A percentile compares a stretch with the other conserved stretches of the same genome.
phyloP scores from a whole-genome alignment of 345 rosid species.

The Lumnitzera littorea region DNA sequence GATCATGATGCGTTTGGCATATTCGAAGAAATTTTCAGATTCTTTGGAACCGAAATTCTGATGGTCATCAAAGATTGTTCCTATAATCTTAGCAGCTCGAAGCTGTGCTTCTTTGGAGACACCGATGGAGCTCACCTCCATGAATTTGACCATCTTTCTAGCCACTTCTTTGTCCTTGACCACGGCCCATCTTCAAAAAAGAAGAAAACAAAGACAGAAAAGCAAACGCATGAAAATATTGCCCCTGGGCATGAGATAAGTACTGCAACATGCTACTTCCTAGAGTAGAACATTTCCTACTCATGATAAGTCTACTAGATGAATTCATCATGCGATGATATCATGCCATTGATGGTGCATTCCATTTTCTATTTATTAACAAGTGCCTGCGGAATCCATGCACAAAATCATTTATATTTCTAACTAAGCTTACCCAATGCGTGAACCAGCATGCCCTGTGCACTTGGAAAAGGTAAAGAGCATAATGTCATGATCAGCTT shows the following conservation, averaged over 20 bases:
- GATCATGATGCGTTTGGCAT: constrained; percentile 38
- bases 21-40: constrained; percentile 48
- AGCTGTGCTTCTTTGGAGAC: constrained; percentile 84
- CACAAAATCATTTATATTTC: not conserved
- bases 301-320: too few species aligned
- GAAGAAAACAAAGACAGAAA: not conserved
- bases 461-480: constrained; percentile 84
- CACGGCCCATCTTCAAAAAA: constrained; percentile 59
- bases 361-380: too few species aligned
- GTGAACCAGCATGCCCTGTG: constrained; percentile 93
- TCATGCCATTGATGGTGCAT: too few species aligned
- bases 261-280: too few species aligned
- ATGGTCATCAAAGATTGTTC: constrained; percentile 33
- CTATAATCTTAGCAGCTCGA: constrained; percentile 68
- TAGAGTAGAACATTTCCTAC: too few species aligned
- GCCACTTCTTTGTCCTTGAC: constrained; percentile 68
- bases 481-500: constrained; percentile 68
- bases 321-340: too few species aligned
- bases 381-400: too few species aligned
- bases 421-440: constrained; percentile 61
- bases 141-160: constrained; percentile 51
- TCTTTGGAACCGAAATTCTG: constrained; percentile 4
- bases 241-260: not conserved
- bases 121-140: constrained; percentile 55
- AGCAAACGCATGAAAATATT: not conserved